Evolutionary conservation across 2,329 filamentous ascomycete species (phyloP).

Genomic region (Coniochaeta sp.): DNA sequence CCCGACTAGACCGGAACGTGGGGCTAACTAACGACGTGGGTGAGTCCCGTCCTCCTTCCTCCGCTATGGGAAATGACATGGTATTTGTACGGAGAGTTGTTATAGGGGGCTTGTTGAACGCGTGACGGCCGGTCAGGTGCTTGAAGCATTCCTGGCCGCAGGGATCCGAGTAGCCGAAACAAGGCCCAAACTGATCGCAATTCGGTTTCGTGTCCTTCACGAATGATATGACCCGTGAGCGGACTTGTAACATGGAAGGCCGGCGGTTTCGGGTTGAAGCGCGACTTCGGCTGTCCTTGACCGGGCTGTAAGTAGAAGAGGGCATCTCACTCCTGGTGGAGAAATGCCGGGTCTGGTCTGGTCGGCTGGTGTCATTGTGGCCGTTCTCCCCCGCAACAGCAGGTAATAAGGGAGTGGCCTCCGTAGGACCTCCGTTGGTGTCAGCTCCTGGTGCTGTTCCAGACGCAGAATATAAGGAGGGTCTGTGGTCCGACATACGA

Average conservation of each 20-base stretch:
- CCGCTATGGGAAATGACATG: not conserved
- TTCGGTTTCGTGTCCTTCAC: conserved; percentile 57
- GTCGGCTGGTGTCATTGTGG: conserved; percentile 3
- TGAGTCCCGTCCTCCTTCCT: conserved; percentile 5
- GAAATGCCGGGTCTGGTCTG: conserved; percentile 7
- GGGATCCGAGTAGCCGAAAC: conserved; percentile 57
- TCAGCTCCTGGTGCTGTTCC: conserved; percentile 6
- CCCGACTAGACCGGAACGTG: conserved; percentile 26
- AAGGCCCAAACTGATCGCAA: conserved; percentile 53
- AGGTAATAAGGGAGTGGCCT: conserved; percentile 43
- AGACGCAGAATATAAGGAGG: conserved; percentile 7
- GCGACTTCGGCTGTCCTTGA: conserved; percentile 14
- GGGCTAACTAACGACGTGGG: conserved; percentile 22
- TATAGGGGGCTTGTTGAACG: conserved; percentile 23
- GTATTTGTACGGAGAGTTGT: conserved; percentile 31
- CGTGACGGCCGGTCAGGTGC: conserved; percentile 34
- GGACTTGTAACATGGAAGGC: conserved; percentile 47
- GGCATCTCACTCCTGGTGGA: conserved; percentile 20
- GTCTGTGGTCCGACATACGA: conserved; percentile 8
- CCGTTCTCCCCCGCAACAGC: conserved; percentile 16
- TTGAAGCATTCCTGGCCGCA: conserved; percentile 61
- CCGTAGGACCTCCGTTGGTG: conserved; percentile 18
- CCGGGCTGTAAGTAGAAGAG: conserved; percentile 10
- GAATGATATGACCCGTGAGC: conserved; percentile 53
- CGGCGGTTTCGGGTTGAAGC: conserved; percentile 30